These are phyloP conservation scores for Cladophialophora chaetospira DNA, from an alignment of 2,329 filamentous ascomycete genomes.

Conservation along the genomic window DNA sequence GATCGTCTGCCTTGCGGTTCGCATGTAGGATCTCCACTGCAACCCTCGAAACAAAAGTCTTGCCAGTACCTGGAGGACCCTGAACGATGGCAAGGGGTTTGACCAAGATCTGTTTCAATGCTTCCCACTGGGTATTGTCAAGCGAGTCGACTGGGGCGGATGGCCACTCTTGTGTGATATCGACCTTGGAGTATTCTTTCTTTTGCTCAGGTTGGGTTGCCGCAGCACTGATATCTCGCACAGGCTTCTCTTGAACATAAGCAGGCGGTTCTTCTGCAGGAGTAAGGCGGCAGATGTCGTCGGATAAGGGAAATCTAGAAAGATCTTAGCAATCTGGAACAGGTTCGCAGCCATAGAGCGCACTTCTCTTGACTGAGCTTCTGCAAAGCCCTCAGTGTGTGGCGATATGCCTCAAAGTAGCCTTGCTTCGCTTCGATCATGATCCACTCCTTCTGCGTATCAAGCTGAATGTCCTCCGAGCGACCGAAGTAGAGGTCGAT, in stretches of 20 bases:
- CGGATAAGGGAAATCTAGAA: slow-evolving; percentile 48
- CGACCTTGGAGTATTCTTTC: slow-evolving; percentile 48
- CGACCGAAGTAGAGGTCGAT: slow-evolving; percentile 75
- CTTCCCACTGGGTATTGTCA: slow-evolving; percentile 70
- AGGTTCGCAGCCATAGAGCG: slow-evolving; percentile 16
- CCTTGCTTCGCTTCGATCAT: slow-evolving; percentile 76
- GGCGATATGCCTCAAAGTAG: slow-evolving; percentile 75
- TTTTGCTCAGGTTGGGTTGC: slow-evolving; percentile 42
- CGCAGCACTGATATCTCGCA: slow-evolving; percentile 48
- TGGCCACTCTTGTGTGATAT: slow-evolving; percentile 62
- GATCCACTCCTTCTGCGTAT: slow-evolving; percentile 68
- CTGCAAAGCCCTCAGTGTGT: slow-evolving; percentile 74
- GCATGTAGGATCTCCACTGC: slow-evolving; percentile 67
- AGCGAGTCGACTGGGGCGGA: slow-evolving; percentile 49
- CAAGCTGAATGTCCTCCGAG: slow-evolving; percentile 63
- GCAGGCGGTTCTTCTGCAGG: slow-evolving; percentile 50
- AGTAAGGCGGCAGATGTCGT: slow-evolving; percentile 46
- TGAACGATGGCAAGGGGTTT: slow-evolving; percentile 75
- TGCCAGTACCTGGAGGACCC: slow-evolving; percentile 77
- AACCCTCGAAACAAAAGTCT: slow-evolving; percentile 78
- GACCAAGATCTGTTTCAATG: slow-evolving; percentile 69
- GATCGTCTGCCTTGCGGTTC: slow-evolving; percentile 58
- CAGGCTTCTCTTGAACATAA: slow-evolving; percentile 55
- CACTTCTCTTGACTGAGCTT: slow-evolving; percentile 58
- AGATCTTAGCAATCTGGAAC: slow-evolving; percentile 15